These are phyloP conservation scores for Candida taoyuanica DNA, from an alignment of 805 yeast genomes.

Conservation along the genomic window DNA sequence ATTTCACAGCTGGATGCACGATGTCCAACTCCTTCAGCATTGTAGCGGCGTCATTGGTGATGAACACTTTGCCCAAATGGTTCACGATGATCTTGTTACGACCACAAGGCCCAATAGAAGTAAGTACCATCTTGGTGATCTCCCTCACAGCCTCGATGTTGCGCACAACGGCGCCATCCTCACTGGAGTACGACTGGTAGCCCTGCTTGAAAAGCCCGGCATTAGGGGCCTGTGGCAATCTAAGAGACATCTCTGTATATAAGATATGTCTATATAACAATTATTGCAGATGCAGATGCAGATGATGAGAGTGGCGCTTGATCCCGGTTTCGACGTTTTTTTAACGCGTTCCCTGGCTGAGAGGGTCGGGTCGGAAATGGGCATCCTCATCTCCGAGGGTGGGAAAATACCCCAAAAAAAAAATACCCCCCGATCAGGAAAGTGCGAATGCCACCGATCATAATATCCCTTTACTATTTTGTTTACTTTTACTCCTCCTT, in stretches of 20 bases:
- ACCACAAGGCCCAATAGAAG: conserved; percentile 97
- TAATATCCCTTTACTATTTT: neutral
- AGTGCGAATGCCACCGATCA: too few species aligned
- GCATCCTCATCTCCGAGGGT: neutral
- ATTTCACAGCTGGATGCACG: conserved; percentile 95
- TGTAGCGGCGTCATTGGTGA: conserved; percentile 98
- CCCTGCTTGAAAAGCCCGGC: conserved; percentile 95
- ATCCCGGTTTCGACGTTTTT: neutral
- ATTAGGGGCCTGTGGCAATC: conserved; percentile 88
- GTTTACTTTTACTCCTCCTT: too few species aligned
- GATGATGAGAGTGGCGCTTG: conserved; percentile 1
- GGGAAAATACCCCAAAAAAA: neutral
- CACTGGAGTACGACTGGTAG: conserved; percentile 76
- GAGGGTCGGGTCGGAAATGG: neutral
- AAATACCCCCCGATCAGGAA: too few species aligned
- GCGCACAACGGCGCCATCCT: conserved; percentile 91
- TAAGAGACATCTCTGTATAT: conserved; percentile 95
- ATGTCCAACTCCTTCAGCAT: conserved; percentile 90
- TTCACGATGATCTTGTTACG: conserved; percentile 94
- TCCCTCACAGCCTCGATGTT: conserved; percentile 94
- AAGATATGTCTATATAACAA: too few species aligned
- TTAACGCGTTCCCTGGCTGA: too few species aligned
- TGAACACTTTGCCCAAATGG: conserved; percentile 75
- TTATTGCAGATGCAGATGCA: too few species aligned
- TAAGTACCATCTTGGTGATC: conserved; percentile 83